Evolutionary conservation across 1,284 basidiomycete genomes (phyloP), one percentile per base, ranked within the genome.

Genomic region (Neonothopanus nambi): DNA sequence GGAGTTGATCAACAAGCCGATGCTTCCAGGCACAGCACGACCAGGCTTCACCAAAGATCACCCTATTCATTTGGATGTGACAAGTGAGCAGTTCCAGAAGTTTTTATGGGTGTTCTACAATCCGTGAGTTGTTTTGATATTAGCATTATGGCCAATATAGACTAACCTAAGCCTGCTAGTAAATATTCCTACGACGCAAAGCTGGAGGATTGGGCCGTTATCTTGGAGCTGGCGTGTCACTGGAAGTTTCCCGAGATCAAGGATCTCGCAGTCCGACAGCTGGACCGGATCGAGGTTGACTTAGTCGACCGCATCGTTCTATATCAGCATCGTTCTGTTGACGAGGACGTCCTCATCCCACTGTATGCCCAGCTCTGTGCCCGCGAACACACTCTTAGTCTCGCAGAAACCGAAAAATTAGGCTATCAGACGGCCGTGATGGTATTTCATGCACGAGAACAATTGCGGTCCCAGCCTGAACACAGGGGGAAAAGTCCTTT

Each of bases 61-160:
- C 23, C 72, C 78, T 0, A 71, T 78, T 46, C 45, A 41, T 7
- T 23, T 54, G n/a, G 61, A 80, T 24, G 67, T 76, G 12, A 65
- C 66, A 3, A 70, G 74, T 2, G 69, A 75, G 17, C 79, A 82
- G 20, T 82, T 86, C 52, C 73, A 75, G 15, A 70, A 72, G 2
- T 75, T 87, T 38, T 70, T 85, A 2, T 83, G 82, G 75, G 75
- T 85, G 0, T 85, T 85, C 57, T 85, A 85, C 59, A 85, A 86
- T 56, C 77, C 81, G 84, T 86, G 59, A 59, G 82, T 69, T 57
- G 20, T 40, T 24, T 23, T 33, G 30, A 9, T 24, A 15, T 8
- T 7, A 30, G n/a, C 36, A n/a, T 35, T 50, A 15, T 15, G 15
- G 21, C 4, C 8, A 33, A n/a, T 21, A 40, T 18, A 37, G 23